Evolutionary conservation across 2,329 filamentous ascomycete genomes (phyloP).

Genomic region (Aspergillus puulaauensis): DNA sequence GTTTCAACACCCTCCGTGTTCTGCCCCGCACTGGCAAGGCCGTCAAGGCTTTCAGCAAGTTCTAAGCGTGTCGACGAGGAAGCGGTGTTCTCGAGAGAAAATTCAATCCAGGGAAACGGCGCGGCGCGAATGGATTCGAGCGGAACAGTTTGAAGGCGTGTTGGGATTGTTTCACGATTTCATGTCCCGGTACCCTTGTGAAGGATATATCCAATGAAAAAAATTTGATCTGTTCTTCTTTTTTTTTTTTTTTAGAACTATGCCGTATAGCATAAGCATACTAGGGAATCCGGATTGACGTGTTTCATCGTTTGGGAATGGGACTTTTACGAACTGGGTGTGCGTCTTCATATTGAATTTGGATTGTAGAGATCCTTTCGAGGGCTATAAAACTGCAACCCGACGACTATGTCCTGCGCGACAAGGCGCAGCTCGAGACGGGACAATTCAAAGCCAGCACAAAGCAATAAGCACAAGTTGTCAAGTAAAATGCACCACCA

Average conservation of each 20-base stretch:
- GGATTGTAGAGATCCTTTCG: background rate
- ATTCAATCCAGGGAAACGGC: constrained; percentile 36
- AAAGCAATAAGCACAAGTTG: background rate
- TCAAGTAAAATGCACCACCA: background rate
- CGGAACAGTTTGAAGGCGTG: constrained; percentile 32
- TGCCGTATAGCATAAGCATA: constrained; percentile 25
- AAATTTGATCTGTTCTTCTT: constrained; percentile 37
- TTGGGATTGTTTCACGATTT: constrained; percentile 43
- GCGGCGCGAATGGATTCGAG: constrained; percentile 40
- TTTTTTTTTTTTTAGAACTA: constrained; percentile 26
- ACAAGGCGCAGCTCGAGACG: background rate
- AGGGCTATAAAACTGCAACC: background rate
- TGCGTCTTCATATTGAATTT: background rate
- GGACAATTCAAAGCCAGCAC: background rate
- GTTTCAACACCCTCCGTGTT: constrained; percentile 99
- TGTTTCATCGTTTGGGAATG: constrained; percentile 7
- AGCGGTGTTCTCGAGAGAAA: constrained; percentile 32
- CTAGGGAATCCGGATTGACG: constrained; percentile 8
- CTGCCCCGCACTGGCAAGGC: constrained; percentile 95
- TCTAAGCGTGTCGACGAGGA: constrained; percentile 62
- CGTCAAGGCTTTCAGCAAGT: constrained; percentile 98
- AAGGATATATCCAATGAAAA: constrained; percentile 42
- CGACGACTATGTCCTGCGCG: too few species aligned
- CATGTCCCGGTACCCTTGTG: constrained; percentile 43
- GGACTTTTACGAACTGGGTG: background rate